Conservation (phyloP, 441 rosid species). For the Capsella rubella region DNA sequence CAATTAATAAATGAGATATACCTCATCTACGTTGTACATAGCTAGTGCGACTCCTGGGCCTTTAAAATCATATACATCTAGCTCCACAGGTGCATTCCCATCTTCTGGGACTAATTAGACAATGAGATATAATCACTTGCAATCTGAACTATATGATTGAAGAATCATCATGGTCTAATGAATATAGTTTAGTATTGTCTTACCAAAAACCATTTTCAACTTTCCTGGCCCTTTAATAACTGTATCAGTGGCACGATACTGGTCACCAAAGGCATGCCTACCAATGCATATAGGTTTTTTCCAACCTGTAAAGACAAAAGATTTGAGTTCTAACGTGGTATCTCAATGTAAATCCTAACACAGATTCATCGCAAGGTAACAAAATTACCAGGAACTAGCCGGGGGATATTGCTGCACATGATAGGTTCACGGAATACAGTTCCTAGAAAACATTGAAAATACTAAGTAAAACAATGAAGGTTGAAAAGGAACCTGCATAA, state of each 20-base stretch:
- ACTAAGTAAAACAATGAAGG: slow-evolving; percentile 17
- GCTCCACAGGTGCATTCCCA: slow-evolving; percentile 64
- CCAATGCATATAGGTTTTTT: slow-evolving; percentile 96
- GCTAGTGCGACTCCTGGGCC: slow-evolving; percentile 97
- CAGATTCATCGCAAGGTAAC: slow-evolving; percentile 3
- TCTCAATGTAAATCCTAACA: slow-evolving; percentile 23
- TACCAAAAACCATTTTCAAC: slow-evolving; percentile 91
- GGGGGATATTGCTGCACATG: slow-evolving; percentile 83
- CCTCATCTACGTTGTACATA: slow-evolving; percentile 98
- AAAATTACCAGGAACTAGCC: slow-evolving; percentile 81
- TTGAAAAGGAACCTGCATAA: slow-evolving; percentile 1
- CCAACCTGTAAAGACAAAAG: slow-evolving; percentile 68
- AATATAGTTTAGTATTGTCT: slow-evolving; percentile 46
- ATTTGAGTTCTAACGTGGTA: slow-evolving; percentile 31
- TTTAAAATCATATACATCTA: slow-evolving; percentile 80
- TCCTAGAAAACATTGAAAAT: slow-evolving; percentile 56
- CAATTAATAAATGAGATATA: slow-evolving; percentile 37
- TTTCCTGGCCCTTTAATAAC: slow-evolving; percentile 85
- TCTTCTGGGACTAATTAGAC: slow-evolving; percentile 67
- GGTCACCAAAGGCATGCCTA: slow-evolving; percentile 99
- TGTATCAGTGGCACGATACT: slow-evolving; percentile 87
- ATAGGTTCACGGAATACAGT: slow-evolving; percentile 98
- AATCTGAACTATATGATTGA: slow-evolving; percentile 15
- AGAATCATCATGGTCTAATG: slow-evolving; percentile 6
- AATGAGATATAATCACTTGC: slow-evolving; percentile 14